Percentiles rank a stretch among this genome's conserved stretches.
phyloP scores from a whole-genome alignment of 768 basidiomycete species.

The Clavaria fumosa region DNA sequence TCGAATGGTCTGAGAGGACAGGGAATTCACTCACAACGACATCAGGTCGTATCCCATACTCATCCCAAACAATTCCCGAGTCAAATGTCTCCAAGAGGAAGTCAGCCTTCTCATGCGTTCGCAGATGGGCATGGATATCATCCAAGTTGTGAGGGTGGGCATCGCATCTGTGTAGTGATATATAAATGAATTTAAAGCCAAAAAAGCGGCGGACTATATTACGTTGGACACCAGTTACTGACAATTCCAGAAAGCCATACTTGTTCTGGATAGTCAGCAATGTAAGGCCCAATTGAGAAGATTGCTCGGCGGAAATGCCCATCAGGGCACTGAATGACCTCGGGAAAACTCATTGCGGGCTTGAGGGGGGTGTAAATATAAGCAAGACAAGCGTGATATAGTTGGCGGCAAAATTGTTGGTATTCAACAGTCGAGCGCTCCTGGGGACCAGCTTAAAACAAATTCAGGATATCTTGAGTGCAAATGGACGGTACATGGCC shows the following conservation, averaged over 20 bases:
- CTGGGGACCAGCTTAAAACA: conserved; percentile 8
- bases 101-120: conserved; percentile 14
- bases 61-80: conserved; percentile 9
- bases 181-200: neutral
- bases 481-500: neutral
- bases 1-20: neutral
- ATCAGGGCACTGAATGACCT: conserved; percentile 15
- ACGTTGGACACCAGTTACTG: conserved; percentile 17
- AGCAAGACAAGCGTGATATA: conserved; percentile 14
- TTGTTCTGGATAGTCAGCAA: conserved; percentile 19
- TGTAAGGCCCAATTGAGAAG: conserved; percentile 17
- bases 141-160: conserved; percentile 10
- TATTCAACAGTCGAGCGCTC: conserved; percentile 10
- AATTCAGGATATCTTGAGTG: no score
- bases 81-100: conserved; percentile 15
- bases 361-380: conserved; percentile 11
- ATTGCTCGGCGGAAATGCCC: conserved; percentile 15
- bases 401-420: conserved; percentile 12
- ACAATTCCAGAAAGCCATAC: conserved; percentile 13
- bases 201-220: conserved; percentile 5
- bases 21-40: neutral
- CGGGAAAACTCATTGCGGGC: conserved; percentile 13
- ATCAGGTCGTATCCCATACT: neutral
- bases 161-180: conserved; percentile 7
- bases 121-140: conserved; percentile 5